Evolutionary conservation across 768 basidiomycete genomes (phyloP).

Genomic region (Rhizopogon sp.): DNA sequence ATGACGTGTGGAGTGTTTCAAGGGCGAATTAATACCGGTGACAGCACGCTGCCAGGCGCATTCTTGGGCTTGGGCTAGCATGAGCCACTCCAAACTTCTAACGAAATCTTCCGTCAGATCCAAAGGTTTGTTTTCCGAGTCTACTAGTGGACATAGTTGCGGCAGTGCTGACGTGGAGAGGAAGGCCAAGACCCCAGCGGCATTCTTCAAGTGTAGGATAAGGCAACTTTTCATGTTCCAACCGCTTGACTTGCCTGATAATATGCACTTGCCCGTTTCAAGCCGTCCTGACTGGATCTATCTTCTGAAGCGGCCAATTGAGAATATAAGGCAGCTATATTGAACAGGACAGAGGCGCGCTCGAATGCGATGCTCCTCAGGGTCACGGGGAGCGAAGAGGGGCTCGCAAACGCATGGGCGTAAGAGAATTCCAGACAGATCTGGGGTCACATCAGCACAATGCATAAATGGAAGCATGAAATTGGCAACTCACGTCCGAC

Average conservation of each 20-base stretch:
- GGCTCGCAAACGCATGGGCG: slow-evolving; percentile 56
- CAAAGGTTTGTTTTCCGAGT: slow-evolving; percentile 48
- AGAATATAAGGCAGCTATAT: slow-evolving; percentile 82
- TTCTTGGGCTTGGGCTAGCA: slow-evolving; percentile 95
- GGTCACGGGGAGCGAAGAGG: slow-evolving; percentile 50
- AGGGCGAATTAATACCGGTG: slow-evolving; percentile 45
- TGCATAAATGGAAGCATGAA: slow-evolving; percentile 10
- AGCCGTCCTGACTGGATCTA: slow-evolving; percentile 68
- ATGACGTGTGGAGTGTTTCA: not conserved
- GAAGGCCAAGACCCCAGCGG: slow-evolving; percentile 70
- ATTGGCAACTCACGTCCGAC: slow-evolving; percentile 47
- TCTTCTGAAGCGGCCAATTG: slow-evolving; percentile 71
- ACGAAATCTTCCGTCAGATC: slow-evolving; percentile 68
- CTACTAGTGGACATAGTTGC: slow-evolving; percentile 40
- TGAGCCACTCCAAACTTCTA: slow-evolving; percentile 62
- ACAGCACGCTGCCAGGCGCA: slow-evolving; percentile 94
- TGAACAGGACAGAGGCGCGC: slow-evolving; percentile 73
- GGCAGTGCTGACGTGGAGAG: slow-evolving; percentile 50
- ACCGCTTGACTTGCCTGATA: slow-evolving; percentile 52
- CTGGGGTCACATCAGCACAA: slow-evolving; percentile 28
- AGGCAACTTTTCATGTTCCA: not conserved
- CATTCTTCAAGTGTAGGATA: slow-evolving; percentile 37
- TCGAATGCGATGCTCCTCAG: slow-evolving; percentile 80
- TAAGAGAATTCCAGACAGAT: slow-evolving; percentile 73
- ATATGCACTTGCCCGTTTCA: slow-evolving; percentile 69